Evolutionary conservation across 2,329 filamentous ascomycete species (phyloP).

Genomic region (Lasiodiplodia theobromae): DNA sequence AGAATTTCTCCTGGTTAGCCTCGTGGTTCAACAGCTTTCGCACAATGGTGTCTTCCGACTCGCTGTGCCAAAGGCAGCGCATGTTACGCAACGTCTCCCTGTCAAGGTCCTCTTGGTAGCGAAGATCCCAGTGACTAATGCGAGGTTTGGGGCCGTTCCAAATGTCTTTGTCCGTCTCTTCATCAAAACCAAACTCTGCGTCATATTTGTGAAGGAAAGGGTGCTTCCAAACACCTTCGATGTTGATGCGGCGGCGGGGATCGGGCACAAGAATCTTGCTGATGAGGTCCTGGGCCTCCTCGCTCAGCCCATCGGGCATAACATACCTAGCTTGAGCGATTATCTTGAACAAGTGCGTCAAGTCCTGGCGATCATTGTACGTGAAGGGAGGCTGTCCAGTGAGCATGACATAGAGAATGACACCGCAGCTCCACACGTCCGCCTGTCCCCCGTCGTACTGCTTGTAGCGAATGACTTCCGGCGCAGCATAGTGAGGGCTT

Average conservation of each 20-base stretch:
- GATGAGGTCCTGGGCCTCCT: constrained; percentile 79
- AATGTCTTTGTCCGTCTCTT: constrained; percentile 58
- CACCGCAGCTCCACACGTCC: constrained; percentile 89
- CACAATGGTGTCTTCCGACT: constrained; percentile 74
- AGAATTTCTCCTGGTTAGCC: constrained; percentile 88
- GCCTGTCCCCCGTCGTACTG: constrained; percentile 84
- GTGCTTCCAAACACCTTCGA: constrained; percentile 85
- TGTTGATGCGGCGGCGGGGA: constrained; percentile 78
- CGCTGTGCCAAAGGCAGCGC: constrained; percentile 89
- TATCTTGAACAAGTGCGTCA: constrained; percentile 68
- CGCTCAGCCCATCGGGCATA: constrained; percentile 61
- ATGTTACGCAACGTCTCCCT: constrained; percentile 83
- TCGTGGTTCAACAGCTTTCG: constrained; percentile 66
- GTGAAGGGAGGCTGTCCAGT: constrained; percentile 83
- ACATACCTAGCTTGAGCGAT: constrained; percentile 58
- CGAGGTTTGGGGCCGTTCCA: constrained; percentile 63
- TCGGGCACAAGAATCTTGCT: constrained; percentile 78
- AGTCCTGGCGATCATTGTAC: constrained; percentile 57
- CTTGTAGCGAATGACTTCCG: constrained; percentile 81
- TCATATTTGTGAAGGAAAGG: constrained; percentile 86
- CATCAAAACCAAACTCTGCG: constrained; percentile 70
- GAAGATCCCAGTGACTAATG: constrained; percentile 68
- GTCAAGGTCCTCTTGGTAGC: constrained; percentile 74
- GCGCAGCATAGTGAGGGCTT: constrained; percentile 95
- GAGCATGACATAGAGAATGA: constrained; percentile 83